phyloP scores from a whole-genome alignment of 2,329 filamentous ascomycete genomes.

The Epichloe bromicola region DNA sequence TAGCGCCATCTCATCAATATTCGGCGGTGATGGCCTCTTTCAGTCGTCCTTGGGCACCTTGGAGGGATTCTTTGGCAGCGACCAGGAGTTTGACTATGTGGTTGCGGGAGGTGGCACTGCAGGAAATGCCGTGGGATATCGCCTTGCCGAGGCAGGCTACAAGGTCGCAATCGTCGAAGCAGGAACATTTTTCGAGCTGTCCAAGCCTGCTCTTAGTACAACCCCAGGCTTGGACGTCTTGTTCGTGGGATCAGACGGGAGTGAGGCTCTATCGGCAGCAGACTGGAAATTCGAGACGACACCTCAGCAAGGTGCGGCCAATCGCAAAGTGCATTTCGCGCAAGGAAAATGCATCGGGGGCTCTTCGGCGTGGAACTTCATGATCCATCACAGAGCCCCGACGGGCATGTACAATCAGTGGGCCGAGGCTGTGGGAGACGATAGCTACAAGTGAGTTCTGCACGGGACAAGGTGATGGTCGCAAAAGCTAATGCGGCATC shows the following conservation, averaged over 20 bases:
- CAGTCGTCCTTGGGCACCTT: too few relatives aligned
- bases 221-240: constrained; percentile 13
- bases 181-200: constrained; percentile 20
- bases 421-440: too few relatives aligned
- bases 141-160: constrained; percentile 18
- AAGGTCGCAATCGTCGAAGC: constrained; percentile 27
- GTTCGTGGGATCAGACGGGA: constrained; percentile 10
- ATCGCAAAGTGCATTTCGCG: constrained; percentile 21
- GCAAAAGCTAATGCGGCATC: neutral
- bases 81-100: too few relatives aligned
- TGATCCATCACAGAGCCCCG: constrained; percentile 21
- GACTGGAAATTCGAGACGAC: constrained; percentile 20
- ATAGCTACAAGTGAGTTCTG: too few relatives aligned
- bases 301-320: constrained; percentile 10
- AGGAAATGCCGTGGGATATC: constrained; percentile 20
- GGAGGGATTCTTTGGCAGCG: too few relatives aligned
- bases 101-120: constrained; percentile 22
- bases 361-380: constrained; percentile 23
- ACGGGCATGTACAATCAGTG: constrained; percentile 14
- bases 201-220: constrained; percentile 15
- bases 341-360: constrained; percentile 26
- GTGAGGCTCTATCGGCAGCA: constrained; percentile 10
- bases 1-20: too few relatives aligned
- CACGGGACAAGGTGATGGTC: neutral
- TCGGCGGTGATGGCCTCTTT: too few relatives aligned